Base-by-base conservation (phyloP, 2,329 filamentous ascomycete genomes). In the Neopestalotiopsis clavispora region DNA sequence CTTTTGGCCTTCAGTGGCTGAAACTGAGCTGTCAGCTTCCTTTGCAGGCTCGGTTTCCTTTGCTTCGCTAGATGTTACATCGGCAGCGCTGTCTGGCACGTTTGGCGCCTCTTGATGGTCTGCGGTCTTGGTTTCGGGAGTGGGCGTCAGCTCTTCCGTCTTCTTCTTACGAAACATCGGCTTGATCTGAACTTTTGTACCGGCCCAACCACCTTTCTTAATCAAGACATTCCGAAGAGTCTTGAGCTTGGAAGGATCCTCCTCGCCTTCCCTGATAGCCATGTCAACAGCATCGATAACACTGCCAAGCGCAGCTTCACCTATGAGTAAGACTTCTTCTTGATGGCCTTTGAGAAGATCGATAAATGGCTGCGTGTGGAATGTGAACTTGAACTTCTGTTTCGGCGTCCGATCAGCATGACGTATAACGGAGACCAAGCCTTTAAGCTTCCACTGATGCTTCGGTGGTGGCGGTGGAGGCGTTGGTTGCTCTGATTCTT, bases 381-480 rank as follows among this genome's bases (percentile, higher is more conserved):
- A 98, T 0, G 96, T 99, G 76, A 98, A 99, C 79, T 99, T 99
- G 86, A 98, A 98, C 79, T 99, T 99, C 76, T 99, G 96, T 82
- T 99, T 99, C 2, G 96, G 96, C 1, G 96, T 99, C 68, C 96
- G 92, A 82, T 99, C 96, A 2, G 97, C 97, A 80, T 99, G 96
- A 34, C 96, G 90, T 72, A 99, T 94, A 17, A 99, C 96, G 1
- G 95, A 95, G 0, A 99, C 95, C 82, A 99, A 95, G 13, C 96
- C 96, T 82, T 99, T 99, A 66, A 99, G 85, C 80, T 97, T 98
- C 96, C 96, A 99, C 12, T 96, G 94, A 76, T 97, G 94, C 75
- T 98, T 98, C 0, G 92, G 92, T 1, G 87, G 88, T 3, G 90
- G 90, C 2, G 92, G 91, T 59, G 91, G 90, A 10, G 89, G 86